Evolutionary conservation across 83 land plant genomes (phyloP).

Genomic region (Thuja plicata): DNA sequence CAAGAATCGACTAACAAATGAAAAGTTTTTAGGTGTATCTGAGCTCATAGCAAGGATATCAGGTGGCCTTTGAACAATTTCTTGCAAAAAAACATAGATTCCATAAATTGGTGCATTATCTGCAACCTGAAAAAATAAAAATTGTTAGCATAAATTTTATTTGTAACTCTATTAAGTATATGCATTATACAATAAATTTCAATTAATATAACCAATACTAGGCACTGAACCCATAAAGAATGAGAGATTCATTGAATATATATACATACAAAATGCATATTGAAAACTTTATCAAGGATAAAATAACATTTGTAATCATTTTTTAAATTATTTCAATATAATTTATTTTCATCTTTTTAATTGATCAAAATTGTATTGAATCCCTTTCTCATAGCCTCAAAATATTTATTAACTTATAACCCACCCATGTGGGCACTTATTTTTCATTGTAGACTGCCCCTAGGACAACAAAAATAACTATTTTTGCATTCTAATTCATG

Average conservation of each 20-base stretch:
- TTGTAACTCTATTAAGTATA: neutral
- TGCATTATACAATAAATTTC: neutral
- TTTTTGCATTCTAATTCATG: too few species aligned
- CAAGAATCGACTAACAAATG: slow-evolving; percentile 63
- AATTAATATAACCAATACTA: too few species aligned
- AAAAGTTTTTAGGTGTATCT: slow-evolving; percentile 33
- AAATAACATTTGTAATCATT: neutral
- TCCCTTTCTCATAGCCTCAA: too few species aligned
- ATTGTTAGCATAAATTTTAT: neutral
- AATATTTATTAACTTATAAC: too few species aligned
- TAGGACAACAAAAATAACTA: too few species aligned
- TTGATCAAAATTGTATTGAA: too few species aligned
- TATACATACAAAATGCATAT: neutral
- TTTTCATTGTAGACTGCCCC: too few species aligned
- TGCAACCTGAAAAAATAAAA: slow-evolving; percentile 62
- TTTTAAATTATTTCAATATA: neutral
- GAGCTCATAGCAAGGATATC: slow-evolving; percentile 52
- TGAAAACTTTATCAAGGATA: too few species aligned
- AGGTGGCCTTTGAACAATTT: slow-evolving; percentile 92
- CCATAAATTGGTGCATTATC: slow-evolving; percentile 93
- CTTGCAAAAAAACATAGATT: slow-evolving; percentile 86
- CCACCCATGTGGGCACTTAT: too few species aligned
- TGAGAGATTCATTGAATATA: neutral
- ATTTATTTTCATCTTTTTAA: neutral
- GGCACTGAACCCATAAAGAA: neutral